Percentiles rank a stretch among this genome's conserved stretches.
phyloP scores from a whole-genome alignment of 345 rosid species.

The Atalantia buxifolia region DNA sequence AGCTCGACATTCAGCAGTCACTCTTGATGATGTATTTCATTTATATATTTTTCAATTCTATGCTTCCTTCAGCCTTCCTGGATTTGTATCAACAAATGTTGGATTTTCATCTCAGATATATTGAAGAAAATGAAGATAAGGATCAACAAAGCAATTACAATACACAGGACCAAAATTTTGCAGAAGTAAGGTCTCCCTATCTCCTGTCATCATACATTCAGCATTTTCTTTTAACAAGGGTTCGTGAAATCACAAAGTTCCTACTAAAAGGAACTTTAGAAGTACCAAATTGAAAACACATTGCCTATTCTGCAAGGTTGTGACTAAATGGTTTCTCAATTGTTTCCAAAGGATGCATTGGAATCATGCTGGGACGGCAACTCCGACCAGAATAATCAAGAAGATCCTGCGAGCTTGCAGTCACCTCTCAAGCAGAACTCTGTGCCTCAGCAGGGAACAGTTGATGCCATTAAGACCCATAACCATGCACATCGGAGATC shows the following conservation, averaged over 20 bases:
- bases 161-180: conserved; percentile 32
- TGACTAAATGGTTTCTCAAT: background rate
- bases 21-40: background rate
- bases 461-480: conserved; percentile 21
- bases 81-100: conserved; percentile 13
- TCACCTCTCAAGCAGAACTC: conserved; percentile 44
- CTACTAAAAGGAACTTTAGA: background rate
- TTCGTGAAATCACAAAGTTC: background rate
- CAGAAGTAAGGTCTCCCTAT: conserved; percentile 37
- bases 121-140: conserved; percentile 48
- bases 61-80: background rate
- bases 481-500: conserved; percentile 53
- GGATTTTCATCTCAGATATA: conserved; percentile 29
- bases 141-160: conserved; percentile 46
- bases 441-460: conserved; percentile 30
- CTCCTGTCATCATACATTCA: background rate
- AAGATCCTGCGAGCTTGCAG: conserved; percentile 12
- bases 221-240: background rate
- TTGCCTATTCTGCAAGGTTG: conserved; percentile 6
- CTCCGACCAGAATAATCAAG: conserved; percentile 19
- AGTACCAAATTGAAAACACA: background rate
- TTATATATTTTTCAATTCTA: too few species aligned
- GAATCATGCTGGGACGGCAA: conserved; percentile 34
- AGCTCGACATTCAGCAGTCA: background rate
- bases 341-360: conserved; percentile 43